These are phyloP conservation scores for Sparassis latifolia DNA, from an alignment of 1,284 basidiomycete genomes.

Conservation along the genomic window DNA sequence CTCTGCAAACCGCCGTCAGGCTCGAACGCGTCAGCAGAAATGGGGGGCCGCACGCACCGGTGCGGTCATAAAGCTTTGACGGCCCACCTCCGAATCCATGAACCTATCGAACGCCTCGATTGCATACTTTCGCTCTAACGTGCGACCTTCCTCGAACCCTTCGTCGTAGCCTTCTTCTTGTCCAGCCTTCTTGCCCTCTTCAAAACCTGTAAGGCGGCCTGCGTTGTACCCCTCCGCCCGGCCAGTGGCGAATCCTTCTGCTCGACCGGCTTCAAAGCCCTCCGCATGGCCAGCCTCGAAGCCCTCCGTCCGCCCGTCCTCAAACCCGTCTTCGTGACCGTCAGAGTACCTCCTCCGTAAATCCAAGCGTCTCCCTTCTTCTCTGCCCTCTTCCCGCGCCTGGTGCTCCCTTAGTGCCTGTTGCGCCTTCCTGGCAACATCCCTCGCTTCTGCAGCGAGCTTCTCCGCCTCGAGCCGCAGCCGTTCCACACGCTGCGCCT, in stretches of 20 bases:
- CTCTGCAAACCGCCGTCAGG: slow-evolving; percentile 6
- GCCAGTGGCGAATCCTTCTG: slow-evolving; percentile 40
- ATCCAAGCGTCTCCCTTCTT: slow-evolving; percentile 34
- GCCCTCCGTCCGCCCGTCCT: slow-evolving; percentile 32
- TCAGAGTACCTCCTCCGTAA: slow-evolving; percentile 33
- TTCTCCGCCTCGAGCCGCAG: slow-evolving; percentile 44
- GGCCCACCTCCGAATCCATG: slow-evolving; percentile 37
- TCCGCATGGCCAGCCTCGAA: slow-evolving; percentile 27
- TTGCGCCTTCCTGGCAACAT: slow-evolving; percentile 40
- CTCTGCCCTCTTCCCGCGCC: slow-evolving; percentile 38
- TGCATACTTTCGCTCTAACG: slow-evolving; percentile 44
- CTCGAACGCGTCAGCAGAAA: slow-evolving; percentile 1
- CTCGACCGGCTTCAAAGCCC: slow-evolving; percentile 28
- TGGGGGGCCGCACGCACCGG: slow-evolving; percentile 6
- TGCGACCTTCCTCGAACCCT: slow-evolving; percentile 37
- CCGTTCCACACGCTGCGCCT: slow-evolving; percentile 35
- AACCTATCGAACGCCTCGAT: slow-evolving; percentile 49
- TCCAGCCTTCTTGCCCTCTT: slow-evolving; percentile 35
- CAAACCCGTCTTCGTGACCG: slow-evolving; percentile 36
- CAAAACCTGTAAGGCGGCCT: slow-evolving; percentile 34
- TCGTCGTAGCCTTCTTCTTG: slow-evolving; percentile 34
- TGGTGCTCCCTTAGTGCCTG: slow-evolving; percentile 40
- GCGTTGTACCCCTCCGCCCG: slow-evolving; percentile 38
- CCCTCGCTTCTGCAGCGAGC: slow-evolving; percentile 39
- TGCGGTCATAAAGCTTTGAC: slow-evolving; percentile 23